A percentile compares a stretch with the other conserved stretches of the same genome.
Conservation (phyloP, 139 green algal species). For the Trebouxia sp. region DNA sequence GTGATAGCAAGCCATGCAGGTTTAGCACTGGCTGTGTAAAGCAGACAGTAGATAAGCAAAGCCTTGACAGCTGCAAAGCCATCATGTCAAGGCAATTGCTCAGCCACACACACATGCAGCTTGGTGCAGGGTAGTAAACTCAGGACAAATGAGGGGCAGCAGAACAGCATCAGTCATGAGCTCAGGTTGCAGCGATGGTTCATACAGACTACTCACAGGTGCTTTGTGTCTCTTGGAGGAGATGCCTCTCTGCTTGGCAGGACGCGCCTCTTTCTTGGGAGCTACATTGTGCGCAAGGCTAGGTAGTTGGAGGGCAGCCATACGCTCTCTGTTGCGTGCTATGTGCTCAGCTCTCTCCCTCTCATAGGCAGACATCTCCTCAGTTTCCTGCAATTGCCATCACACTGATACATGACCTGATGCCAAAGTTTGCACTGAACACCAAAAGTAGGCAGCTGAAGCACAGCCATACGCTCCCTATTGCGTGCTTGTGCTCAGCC, state of each 20-base stretch:
- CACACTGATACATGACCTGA: too few relatives aligned
- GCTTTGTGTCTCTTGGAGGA: slow-evolving; percentile 21
- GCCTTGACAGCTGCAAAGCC: too few relatives aligned
- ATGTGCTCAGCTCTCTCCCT: slow-evolving; percentile 45
- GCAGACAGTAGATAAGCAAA: too few relatives aligned
- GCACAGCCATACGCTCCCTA: slow-evolving; percentile 43
- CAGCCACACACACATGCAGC: neutral
- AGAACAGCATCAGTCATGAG: neutral
- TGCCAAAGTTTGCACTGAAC: too few relatives aligned
- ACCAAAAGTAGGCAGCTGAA: slow-evolving; percentile 41
- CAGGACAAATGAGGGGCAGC: neutral
- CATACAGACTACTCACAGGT: neutral
- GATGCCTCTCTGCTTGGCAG: slow-evolving; percentile 14
- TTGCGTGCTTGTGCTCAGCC: slow-evolving; percentile 49
- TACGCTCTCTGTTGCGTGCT: slow-evolving; percentile 46
- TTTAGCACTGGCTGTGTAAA: too few relatives aligned
- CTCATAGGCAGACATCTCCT: slow-evolving; percentile 44
- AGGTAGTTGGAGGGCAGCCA: slow-evolving; percentile 45
- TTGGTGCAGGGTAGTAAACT: neutral
- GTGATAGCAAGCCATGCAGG: too few relatives aligned
- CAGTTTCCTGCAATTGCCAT: slow-evolving; percentile 20
- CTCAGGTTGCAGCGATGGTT: neutral
- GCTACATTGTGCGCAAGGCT: slow-evolving; percentile 30
- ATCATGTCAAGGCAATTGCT: too few relatives aligned
- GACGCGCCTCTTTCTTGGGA: neutral